phyloP scores from a whole-genome alignment of 805 yeast genomes.

The Wickerhamomyces silvicola region DNA sequence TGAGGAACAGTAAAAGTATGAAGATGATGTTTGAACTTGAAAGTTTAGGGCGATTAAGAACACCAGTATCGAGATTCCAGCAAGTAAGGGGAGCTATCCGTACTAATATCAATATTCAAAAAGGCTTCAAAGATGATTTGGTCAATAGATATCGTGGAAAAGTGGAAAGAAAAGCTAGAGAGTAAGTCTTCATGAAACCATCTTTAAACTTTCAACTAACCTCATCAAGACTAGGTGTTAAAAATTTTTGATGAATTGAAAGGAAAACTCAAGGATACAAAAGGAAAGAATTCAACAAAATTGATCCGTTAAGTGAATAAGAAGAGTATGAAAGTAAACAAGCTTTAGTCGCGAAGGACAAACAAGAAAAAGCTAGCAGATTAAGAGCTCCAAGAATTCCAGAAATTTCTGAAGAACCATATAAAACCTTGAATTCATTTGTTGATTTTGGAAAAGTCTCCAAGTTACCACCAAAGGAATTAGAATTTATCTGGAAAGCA shows the following conservation, averaged over 20 bases:
- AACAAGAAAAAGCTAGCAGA: constrained; percentile 17
- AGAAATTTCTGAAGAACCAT: constrained; percentile 41
- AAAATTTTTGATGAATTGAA: constrained; percentile 53
- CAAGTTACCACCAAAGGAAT: constrained; percentile 50
- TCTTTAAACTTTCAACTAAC: no score
- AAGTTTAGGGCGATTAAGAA: no score
- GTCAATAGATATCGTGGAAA: constrained; percentile 28
- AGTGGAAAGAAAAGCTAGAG: constrained; percentile 30
- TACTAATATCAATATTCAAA: constrained; percentile 12
- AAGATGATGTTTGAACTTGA: no score
- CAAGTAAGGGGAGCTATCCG: constrained; percentile 13
- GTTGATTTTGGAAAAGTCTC: constrained; percentile 61
- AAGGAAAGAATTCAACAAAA: constrained; percentile 48
- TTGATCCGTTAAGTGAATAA: constrained; percentile 68
- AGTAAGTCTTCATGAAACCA: no score
- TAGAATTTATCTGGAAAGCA: constrained; percentile 85
- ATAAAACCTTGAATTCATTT: constrained; percentile 65
- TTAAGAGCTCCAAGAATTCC: constrained; percentile 33
- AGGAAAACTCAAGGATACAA: constrained; percentile 54
- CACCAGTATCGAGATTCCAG: constrained; percentile 1
- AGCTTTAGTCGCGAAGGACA: constrained; percentile 21
- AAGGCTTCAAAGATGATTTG: constrained; percentile 19
- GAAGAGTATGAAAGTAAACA: constrained; percentile 43
- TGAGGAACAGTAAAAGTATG: no score
- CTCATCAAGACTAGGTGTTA: constrained; percentile 36